These are phyloP conservation scores for Paramecium sonneborni DNA, from an alignment of 73 alveolate species.

Conservation along the genomic window DNA sequence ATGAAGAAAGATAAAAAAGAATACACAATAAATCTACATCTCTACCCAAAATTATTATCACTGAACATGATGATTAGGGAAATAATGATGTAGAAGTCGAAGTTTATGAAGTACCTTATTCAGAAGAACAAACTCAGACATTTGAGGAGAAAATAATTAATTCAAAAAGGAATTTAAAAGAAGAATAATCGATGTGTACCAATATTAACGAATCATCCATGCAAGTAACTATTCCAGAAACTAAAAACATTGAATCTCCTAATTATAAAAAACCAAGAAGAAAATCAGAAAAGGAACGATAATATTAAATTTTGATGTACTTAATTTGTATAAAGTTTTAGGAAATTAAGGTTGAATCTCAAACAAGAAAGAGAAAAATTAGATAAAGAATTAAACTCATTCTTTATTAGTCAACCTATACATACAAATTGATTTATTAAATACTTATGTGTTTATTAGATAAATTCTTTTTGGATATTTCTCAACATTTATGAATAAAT, in stretches of 20 bases:
- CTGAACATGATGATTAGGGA: neutral
- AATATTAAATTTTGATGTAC: neutral
- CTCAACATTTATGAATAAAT: neutral
- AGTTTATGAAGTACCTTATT: neutral
- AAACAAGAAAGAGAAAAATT: neutral
- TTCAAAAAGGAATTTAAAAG: neutral
- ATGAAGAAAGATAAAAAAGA: neutral
- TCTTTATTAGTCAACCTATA: neutral
- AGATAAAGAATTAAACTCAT: neutral
- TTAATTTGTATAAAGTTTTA: neutral
- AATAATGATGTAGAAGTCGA: neutral
- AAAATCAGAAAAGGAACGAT: conserved; percentile 16
- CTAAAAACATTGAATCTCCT: neutral
- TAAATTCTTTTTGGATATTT: conserved; percentile 33
- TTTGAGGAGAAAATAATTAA: neutral
- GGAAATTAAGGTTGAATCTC: neutral
- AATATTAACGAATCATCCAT: conserved; percentile 9
- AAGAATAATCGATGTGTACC: neutral
- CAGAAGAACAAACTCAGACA: neutral
- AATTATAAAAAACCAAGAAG: neutral
- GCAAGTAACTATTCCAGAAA: neutral
- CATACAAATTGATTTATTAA: neutral
- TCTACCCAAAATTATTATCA: neutral
- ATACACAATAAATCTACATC: neutral
- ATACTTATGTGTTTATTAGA: neutral